These are phyloP conservation scores for Candida corydali DNA, from an alignment of 805 yeast species.

Conservation along the genomic window DNA sequence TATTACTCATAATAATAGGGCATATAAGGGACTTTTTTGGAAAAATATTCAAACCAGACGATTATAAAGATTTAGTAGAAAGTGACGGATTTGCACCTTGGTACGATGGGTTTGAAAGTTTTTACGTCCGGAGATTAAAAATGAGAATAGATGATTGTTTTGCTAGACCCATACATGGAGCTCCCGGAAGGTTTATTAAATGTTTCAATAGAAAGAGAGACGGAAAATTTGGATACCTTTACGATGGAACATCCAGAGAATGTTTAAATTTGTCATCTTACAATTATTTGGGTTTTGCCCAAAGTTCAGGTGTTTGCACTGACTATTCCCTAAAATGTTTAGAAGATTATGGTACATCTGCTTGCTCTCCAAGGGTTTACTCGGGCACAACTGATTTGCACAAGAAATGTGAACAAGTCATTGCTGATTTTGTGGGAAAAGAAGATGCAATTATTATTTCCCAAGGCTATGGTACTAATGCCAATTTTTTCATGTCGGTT, in stretches of 20 bases:
- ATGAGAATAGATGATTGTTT: constrained; percentile 91
- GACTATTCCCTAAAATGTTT: constrained; percentile 64
- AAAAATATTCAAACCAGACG: constrained; percentile 61
- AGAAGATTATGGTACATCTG: constrained; percentile 68
- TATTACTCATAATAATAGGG: constrained; percentile 82
- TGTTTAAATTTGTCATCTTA: constrained; percentile 87
- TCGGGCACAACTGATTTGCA: constrained; percentile 80
- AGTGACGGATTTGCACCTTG: constrained; percentile 93
- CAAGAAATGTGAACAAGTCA: constrained; percentile 62
- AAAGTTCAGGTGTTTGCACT: constrained; percentile 88
- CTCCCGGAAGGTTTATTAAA: constrained; percentile 87
- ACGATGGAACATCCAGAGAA: constrained; percentile 70
- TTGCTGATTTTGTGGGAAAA: constrained; percentile 86
- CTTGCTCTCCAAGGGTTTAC: constrained; percentile 71
- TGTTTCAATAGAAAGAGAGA: constrained; percentile 76
- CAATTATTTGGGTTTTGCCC: constrained; percentile 96
- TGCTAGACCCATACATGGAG: constrained; percentile 94
- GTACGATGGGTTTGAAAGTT: constrained; percentile 89
- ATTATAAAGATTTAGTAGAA: constrained; percentile 64
- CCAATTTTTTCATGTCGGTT: constrained; percentile 75
- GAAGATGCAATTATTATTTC: constrained; percentile 83
- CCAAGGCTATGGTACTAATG: constrained; percentile 96
- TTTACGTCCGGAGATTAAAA: constrained; percentile 89
- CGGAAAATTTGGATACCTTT: constrained; percentile 62
- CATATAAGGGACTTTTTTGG: constrained; percentile 89